Conservation (phyloP, 139 green algal genomes). For the Tetraselmis chui region DNA sequence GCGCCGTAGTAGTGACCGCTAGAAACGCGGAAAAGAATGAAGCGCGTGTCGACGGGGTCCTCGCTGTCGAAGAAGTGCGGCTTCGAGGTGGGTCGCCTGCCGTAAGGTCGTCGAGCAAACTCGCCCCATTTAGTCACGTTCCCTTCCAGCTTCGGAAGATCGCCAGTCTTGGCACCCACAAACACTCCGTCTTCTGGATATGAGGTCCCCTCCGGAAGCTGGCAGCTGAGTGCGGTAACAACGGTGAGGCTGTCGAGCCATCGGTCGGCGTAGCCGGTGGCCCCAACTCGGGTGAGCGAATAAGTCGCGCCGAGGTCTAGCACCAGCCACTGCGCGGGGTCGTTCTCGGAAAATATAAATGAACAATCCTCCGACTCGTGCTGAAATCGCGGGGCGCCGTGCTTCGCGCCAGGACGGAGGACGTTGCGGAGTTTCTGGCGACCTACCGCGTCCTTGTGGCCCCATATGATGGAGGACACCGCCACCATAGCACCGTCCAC, state of each 20-base stretch:
- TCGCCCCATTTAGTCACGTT: background rate
- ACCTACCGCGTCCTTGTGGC: background rate
- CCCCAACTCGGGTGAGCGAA: background rate
- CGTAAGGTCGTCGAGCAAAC: too few relatives aligned
- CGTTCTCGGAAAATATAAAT: background rate
- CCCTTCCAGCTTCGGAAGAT: background rate
- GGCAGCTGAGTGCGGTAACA: too few relatives aligned
- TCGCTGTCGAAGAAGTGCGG: too few relatives aligned
- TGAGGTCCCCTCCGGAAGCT: background rate
- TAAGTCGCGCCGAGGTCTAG: background rate
- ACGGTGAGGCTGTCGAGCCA: background rate
- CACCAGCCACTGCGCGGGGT: background rate
- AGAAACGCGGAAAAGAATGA: background rate
- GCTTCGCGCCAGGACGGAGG: background rate
- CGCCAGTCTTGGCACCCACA: background rate
- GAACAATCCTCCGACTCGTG: background rate
- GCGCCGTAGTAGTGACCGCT: background rate
- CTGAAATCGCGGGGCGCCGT: background rate
- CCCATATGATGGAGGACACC: background rate
- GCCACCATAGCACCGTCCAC: background rate
- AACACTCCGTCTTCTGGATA: background rate
- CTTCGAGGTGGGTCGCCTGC: too few relatives aligned
- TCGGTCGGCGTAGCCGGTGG: background rate
- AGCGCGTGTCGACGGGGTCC: background rate
- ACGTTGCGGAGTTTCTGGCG: background rate